Percentiles rank a stretch among this genome's conserved stretches.
Conservation (phyloP, 2,329 filamentous ascomycete genomes). For the Exophiala phaeomuriformis region DNA sequence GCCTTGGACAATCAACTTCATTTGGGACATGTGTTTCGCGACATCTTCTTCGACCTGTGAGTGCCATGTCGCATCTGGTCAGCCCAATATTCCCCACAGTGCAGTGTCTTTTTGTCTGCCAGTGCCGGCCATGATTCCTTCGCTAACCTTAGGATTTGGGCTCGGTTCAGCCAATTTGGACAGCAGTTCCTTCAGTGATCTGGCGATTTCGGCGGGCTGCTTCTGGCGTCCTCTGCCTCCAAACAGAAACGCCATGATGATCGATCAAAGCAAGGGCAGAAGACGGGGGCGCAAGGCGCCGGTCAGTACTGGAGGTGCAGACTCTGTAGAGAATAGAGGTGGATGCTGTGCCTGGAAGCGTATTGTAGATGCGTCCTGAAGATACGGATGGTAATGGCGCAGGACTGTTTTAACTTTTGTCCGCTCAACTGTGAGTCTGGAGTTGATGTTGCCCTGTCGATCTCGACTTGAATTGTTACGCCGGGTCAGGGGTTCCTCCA, state of each 20-base stretch:
- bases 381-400: not conserved
- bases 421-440: too few relatives aligned
- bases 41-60: constrained; percentile 21
- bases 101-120: too few relatives aligned
- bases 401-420: not conserved
- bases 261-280: not conserved
- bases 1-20: constrained; percentile 89
- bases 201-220: constrained; percentile 54
- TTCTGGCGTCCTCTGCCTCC: constrained; percentile 52
- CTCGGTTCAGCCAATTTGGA: constrained; percentile 54
- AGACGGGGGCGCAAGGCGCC: not conserved
- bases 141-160: constrained; percentile 48
- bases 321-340: not conserved
- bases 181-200: constrained; percentile 57
- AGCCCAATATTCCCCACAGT: too few relatives aligned
- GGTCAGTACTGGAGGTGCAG: not conserved
- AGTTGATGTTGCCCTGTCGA: too few relatives aligned
- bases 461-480: too few relatives aligned
- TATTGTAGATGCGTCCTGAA: not conserved
- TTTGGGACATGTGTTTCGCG: constrained; percentile 74
- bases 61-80: too few relatives aligned
- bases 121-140: not conserved
- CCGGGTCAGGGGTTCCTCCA: too few relatives aligned
- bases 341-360: not conserved
- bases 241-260: constrained; percentile 63